Percentiles rank a stretch among this genome's conserved stretches.
phyloP scores from a whole-genome alignment of 164 flowering plant species.

The Platanus orientalis region DNA sequence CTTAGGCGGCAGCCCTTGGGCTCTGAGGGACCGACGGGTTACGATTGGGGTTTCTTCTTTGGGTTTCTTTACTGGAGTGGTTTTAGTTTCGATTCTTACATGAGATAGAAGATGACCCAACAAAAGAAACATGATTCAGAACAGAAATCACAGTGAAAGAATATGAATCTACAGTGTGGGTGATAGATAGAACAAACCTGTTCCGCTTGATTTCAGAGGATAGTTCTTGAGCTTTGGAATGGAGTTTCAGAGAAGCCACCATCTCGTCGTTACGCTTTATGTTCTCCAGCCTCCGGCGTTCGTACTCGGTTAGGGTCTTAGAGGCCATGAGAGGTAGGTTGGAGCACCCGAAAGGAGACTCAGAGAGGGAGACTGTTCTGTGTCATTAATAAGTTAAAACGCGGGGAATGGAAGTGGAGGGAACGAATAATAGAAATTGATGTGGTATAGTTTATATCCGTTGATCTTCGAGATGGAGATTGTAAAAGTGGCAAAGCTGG shows the following conservation, averaged over 20 bases:
- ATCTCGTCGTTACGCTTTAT: conserved; percentile 55
- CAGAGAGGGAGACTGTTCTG: conserved; percentile 1
- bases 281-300: conserved; percentile 68
- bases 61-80: conserved; percentile 60
- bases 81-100: conserved; percentile 43
- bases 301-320: conserved; percentile 57
- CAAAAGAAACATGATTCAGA: background rate
- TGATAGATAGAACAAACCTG: conserved; percentile 26
- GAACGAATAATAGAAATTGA: too few species aligned
- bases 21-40: conserved; percentile 63
- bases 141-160: background rate
- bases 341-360: too few species aligned
- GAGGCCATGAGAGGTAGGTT: conserved; percentile 33
- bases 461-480: too few species aligned
- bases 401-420: too few species aligned
- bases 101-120: background rate
- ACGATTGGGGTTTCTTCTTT: conserved; percentile 41
- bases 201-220: conserved; percentile 43
- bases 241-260: conserved; percentile 67
- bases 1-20: conserved; percentile 41
- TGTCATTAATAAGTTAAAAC: too few species aligned
- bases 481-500: too few species aligned
- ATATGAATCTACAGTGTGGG: conserved; percentile 9
- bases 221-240: conserved; percentile 30
- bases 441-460: too few species aligned